Base-by-base conservation (phyloP, 202 grass and related monocot genomes). In the Musa balbisiana region DNA sequence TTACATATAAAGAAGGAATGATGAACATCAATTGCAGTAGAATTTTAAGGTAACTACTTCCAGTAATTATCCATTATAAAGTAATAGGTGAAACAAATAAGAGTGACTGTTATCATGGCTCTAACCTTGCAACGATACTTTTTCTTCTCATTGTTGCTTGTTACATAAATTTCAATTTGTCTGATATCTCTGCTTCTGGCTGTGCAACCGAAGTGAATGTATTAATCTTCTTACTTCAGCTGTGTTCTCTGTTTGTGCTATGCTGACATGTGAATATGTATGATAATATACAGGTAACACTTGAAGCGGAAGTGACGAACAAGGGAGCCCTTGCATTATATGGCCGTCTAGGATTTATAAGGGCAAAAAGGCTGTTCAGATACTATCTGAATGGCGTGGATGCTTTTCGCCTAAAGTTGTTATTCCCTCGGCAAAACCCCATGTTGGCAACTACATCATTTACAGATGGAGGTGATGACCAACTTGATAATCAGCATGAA, bases 371-470 rank as follows among this genome's bases (percentile, higher is more conserved):
- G 78, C 66, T 97, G 86, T 97, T 91, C 73, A 84, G 86, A 79
- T 97, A 97, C 74, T 97, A 97, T 62, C 77, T 97, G 65, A 97
- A 97, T 75, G 93, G 93, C 2, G 93, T 93, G 13, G 93, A 97
- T 43, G 93, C 93, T 69, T 97, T 97, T 83, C 88, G 93, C 54
- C 77, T 97, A 53, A 97, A 97, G 58, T 80, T 93, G 62, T 29
- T 97, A 15, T 97, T 97, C 84, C 90, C 93, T 65, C 84, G 63
- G 17, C 86, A 27, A 16, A 79, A 89, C 79, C 78, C 68, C 58
- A 62, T 66, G 62, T 71, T 87, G 29, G 67, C 27, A 59, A 49
- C 62, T 77, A 62, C 84, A 21, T 64, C 83, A 74, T 67, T 72
- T 9, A 74, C 76, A 17, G 19, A 83, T 3, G 79, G 69, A 24